phyloP scores from a whole-genome alignment of 148 eudicot genomes.

The Rhododendron griersonianum region DNA sequence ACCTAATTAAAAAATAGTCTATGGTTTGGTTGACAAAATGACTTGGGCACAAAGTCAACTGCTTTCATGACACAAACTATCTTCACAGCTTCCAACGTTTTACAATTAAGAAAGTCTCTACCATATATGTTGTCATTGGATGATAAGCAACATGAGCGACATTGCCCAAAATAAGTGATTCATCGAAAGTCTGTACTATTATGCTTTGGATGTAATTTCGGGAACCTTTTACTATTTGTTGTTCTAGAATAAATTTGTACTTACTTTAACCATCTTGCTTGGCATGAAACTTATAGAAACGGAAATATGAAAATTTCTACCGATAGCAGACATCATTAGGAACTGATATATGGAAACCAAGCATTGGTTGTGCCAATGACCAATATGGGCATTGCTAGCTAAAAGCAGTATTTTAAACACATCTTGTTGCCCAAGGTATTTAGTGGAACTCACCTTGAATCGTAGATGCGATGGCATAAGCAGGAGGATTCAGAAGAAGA shows the following conservation, averaged over 20 bases:
- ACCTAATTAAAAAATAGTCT: not conserved
- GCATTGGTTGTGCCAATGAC: not conserved
- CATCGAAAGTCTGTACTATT: not conserved
- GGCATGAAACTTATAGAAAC: not conserved
- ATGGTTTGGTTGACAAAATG: not conserved
- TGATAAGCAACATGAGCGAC: not conserved
- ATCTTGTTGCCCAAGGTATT: not conserved
- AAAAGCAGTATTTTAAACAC: not conserved
- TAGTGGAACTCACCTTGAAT: constrained; percentile 61
- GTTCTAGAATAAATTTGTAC: not conserved
- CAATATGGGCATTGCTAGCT: not conserved
- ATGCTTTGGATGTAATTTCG: not conserved
- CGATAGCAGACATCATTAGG: not conserved
- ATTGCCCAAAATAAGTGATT: not conserved
- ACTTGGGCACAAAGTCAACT: not conserved
- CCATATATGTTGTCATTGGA: not conserved
- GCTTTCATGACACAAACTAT: not conserved
- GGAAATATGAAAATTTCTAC: not conserved
- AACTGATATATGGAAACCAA: not conserved
- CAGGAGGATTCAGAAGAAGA: constrained; percentile 97
- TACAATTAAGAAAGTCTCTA: not conserved
- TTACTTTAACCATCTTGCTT: not conserved
- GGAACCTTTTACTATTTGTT: not conserved
- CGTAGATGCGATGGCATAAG: constrained; percentile 69
- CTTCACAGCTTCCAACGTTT: not conserved